Conservation (phyloP, 2,329 filamentous ascomycete genomes). For the Diaporthe longicolla region DNA sequence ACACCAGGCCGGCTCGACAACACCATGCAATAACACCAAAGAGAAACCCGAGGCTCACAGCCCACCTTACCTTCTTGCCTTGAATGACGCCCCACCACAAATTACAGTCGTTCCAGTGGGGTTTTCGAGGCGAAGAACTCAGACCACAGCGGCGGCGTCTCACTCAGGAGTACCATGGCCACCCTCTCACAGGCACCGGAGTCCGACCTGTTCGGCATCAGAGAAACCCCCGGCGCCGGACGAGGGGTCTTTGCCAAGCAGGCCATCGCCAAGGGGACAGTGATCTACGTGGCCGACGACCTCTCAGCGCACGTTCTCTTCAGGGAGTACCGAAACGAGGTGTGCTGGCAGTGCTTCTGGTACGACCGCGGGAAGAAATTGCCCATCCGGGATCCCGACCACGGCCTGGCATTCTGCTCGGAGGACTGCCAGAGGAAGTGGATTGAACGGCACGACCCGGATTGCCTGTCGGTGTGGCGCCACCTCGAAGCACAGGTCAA, state of each 20-base stretch:
- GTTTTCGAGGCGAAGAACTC: background rate
- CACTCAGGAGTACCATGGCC: constrained; percentile 6
- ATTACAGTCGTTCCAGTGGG: too few relatives aligned
- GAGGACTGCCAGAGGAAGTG: background rate
- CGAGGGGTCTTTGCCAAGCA: constrained; percentile 34
- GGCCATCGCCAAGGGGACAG: constrained; percentile 5
- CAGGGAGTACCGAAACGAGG: constrained; percentile 41
- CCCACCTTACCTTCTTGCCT: background rate
- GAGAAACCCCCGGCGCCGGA: constrained; percentile 36
- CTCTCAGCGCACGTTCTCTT: constrained; percentile 38
- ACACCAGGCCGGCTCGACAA: constrained; percentile 4
- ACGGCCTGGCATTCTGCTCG: constrained; percentile 39
- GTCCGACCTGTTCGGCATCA: constrained; percentile 23
- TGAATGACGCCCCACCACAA: background rate
- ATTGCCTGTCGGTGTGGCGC: constrained; percentile 37
- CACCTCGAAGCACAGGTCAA: constrained; percentile 22
- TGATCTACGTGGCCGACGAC: constrained; percentile 25
- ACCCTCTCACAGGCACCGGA: background rate
- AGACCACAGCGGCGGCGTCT: background rate
- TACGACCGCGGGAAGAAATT: constrained; percentile 41
- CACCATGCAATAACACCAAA: constrained; percentile 6
- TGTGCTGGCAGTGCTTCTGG: constrained; percentile 41
- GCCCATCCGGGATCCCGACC: constrained; percentile 23
- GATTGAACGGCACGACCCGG: constrained; percentile 1
- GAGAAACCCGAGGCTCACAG: background rate